Percentiles rank a stretch among this genome's conserved stretches.
These are phyloP conservation scores for Penicillium cataractarum DNA, from an alignment of 495 filamentous ascomycete species.

Conservation along the genomic window DNA sequence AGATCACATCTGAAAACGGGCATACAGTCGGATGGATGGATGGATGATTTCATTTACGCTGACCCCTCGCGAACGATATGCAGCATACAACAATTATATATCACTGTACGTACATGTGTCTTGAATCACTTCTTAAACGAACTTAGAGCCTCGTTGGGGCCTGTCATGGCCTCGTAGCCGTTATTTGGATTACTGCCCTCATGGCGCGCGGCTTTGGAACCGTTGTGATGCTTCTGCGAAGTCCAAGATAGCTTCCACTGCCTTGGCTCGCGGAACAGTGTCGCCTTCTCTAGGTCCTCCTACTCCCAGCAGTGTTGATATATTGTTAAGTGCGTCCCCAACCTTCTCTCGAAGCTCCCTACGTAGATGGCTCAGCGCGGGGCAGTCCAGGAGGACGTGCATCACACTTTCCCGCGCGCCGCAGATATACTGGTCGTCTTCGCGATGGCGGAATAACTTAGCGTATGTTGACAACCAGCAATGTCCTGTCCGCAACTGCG, in stretches of 20 bases:
- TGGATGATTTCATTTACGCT: background rate
- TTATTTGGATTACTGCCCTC: slow-evolving; percentile 30
- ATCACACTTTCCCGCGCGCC: slow-evolving; percentile 23
- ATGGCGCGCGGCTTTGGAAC: slow-evolving; percentile 36
- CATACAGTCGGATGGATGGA: background rate
- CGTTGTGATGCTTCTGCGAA: slow-evolving; percentile 36
- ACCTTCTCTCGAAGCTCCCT: slow-evolving; percentile 23
- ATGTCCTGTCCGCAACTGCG: slow-evolving; percentile 27
- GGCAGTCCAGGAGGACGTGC: slow-evolving; percentile 26
- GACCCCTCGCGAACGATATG: slow-evolving; percentile 5
- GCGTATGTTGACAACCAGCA: slow-evolving; percentile 21
- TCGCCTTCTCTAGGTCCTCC: slow-evolving; percentile 31
- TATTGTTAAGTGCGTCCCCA: slow-evolving; percentile 28
- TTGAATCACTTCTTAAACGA: slow-evolving; percentile 14
- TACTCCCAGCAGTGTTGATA: slow-evolving; percentile 32
- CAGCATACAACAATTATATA: background rate
- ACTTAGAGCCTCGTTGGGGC: slow-evolving; percentile 35
- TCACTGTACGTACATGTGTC: background rate
- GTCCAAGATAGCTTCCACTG: slow-evolving; percentile 31
- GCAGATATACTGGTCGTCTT: slow-evolving; percentile 23
- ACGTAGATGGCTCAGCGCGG: slow-evolving; percentile 15
- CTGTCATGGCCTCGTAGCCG: slow-evolving; percentile 31
- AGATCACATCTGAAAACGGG: too few relatives aligned
- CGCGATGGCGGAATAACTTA: slow-evolving; percentile 12
- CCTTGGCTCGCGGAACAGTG: slow-evolving; percentile 25